Percentiles rank a stretch among this genome's conserved stretches.
Evolutionary conservation across 2,329 filamentous ascomycete genomes (phyloP).

Genomic region (Helotiales sp.): DNA sequence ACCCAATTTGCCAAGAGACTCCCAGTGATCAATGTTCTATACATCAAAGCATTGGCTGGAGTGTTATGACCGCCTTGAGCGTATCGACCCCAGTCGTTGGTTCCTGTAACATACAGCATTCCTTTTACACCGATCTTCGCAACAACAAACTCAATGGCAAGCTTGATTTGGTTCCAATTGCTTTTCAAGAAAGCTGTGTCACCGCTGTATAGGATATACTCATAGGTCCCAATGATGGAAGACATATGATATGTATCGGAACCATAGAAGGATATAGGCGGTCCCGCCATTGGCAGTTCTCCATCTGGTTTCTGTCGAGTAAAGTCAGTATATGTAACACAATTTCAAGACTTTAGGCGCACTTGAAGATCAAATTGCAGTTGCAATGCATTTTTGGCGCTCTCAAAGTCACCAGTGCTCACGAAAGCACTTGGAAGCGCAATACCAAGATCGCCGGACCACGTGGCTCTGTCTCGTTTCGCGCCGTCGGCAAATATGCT

Average conservation of each 20-base stretch:
- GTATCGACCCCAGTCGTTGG: slow-evolving; percentile 26
- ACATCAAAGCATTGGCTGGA: slow-evolving; percentile 32
- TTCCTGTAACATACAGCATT: slow-evolving; percentile 23
- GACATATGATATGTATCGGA: slow-evolving; percentile 58
- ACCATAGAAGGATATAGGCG: slow-evolving; percentile 40
- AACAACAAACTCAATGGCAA: slow-evolving; percentile 46
- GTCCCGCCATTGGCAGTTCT: slow-evolving; percentile 50
- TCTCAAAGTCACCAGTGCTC: slow-evolving; percentile 52
- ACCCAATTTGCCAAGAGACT: slow-evolving; percentile 44
- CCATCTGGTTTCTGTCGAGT: slow-evolving; percentile 29
- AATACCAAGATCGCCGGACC: slow-evolving; percentile 62
- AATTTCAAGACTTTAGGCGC: slow-evolving; percentile 27
- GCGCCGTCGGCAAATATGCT: slow-evolving; percentile 47
- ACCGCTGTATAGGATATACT: slow-evolving; percentile 56
- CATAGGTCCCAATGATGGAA: slow-evolving; percentile 57
- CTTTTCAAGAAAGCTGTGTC: slow-evolving; percentile 47
- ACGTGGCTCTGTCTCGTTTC: slow-evolving; percentile 59
- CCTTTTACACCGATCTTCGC: slow-evolving; percentile 41
- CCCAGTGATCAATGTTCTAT: slow-evolving; percentile 47
- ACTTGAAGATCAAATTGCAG: slow-evolving; percentile 13
- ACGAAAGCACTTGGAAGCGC: slow-evolving; percentile 54
- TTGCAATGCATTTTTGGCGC: slow-evolving; percentile 50
- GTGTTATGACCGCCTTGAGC: slow-evolving; percentile 28
- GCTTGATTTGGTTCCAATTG: slow-evolving; percentile 50
- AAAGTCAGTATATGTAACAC: neutral